Evolutionary conservation across 1,139 yeast genomes (phyloP), one percentile per base, ranked within the genome.

Genomic region (Debaryomycetaceae sp.): DNA sequence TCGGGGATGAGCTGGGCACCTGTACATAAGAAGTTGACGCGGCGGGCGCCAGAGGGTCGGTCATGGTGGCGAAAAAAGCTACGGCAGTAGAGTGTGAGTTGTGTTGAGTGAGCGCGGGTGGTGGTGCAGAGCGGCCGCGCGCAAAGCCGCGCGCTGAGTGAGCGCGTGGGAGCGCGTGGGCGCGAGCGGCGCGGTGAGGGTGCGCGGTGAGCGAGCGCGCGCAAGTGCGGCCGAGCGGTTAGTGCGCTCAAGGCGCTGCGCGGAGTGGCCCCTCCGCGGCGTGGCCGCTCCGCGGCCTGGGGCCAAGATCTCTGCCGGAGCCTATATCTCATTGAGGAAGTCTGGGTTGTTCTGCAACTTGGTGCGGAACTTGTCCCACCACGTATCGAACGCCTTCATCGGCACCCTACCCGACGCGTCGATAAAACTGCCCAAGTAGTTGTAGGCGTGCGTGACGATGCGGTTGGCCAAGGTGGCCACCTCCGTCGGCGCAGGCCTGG

Each of bases 301-400:
- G 12, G 12, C 14, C 8, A 14, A 22, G 5, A 22, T 22, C 14
- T 22, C 8, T 22, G 25, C 14, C 8, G 25, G 16, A 35, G n/a
- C 17, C 25, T 36, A 34, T 18, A 61, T 37, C 18, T 56, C 59
- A 39, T 84, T 85, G 31, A 91, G 58, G 49, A 86, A 91, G 34
- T 74, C 75, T 1, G 96, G 96, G 51, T 93, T 93, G 40, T 80
- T 80, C 12, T 75, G 69, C 35, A 91, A 50, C 48, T 83, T 80
- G 10, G 74, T 59, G 53, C 75, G 83, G 59, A 91, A 93, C 57
- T 88, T 91, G 40, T 73, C 79, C 97, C 98, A 89, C 99, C 99
- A 91, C 23, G 76, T 81, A 52, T 91, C 95, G 49, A 91, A 89
- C 28, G 81, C 85, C 49, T 80, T 83, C 54, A 91, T 84, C 3